Evolutionary conservation across 148 eudicot genomes (phyloP).

Genomic region (Limonium bicolor): DNA sequence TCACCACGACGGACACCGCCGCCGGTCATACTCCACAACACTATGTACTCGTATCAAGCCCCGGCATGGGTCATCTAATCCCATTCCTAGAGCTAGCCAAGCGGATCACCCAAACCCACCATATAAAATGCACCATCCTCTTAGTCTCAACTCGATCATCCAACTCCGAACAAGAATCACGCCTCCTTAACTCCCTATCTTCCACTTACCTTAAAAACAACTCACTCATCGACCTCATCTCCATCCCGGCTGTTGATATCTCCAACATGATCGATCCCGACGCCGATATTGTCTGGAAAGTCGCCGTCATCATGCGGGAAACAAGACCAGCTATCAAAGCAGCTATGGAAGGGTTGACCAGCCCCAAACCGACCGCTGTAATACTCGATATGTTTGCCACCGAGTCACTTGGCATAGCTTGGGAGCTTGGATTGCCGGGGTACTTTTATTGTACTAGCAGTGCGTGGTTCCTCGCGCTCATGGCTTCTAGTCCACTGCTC

Average conservation of each 20-base stretch:
- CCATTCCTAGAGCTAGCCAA: conserved; percentile 9
- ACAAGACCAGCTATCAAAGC: conserved; percentile 14
- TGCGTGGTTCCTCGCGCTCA: conserved; percentile 15
- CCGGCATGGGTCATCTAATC: conserved; percentile 12
- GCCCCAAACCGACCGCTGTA: conserved; percentile 4
- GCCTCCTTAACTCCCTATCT: not conserved
- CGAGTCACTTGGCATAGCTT: conserved; percentile 10
- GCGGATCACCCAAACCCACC: conserved; percentile 2
- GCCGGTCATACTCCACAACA: too few relatives aligned
- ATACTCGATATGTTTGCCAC: conserved; percentile 15
- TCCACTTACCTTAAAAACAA: not conserved
- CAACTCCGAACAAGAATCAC: not conserved
- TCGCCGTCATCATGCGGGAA: conserved; percentile 20
- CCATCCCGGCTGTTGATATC: conserved; percentile 25
- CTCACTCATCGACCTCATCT: conserved; percentile 3
- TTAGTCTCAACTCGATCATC: not conserved
- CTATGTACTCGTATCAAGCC: conserved; percentile 6
- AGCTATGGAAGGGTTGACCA: conserved; percentile 7
- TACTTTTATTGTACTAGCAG: conserved; percentile 11
- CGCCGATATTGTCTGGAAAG: conserved; percentile 15
- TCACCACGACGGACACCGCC: too few relatives aligned
- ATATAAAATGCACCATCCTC: conserved; percentile 5
- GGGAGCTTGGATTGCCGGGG: conserved; percentile 6
- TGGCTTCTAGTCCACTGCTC: conserved; percentile 6
- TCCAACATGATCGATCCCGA: conserved; percentile 13